These are phyloP conservation scores for Boletus speciosus DNA, from an alignment of 768 basidiomycete genomes.

Conservation along the genomic window DNA sequence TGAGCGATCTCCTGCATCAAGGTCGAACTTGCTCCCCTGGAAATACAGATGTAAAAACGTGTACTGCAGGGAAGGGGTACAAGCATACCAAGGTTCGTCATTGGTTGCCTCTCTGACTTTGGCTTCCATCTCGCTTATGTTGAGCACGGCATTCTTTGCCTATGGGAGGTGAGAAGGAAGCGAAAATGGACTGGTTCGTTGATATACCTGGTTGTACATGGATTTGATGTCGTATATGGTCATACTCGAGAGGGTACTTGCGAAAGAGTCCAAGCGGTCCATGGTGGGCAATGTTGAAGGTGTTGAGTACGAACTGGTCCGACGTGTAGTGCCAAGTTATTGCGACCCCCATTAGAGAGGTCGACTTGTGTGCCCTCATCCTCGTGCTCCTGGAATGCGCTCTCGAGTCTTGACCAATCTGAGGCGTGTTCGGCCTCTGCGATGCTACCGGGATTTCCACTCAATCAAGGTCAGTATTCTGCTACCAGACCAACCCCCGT, in stretches of 20 bases:
- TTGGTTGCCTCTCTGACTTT: conserved; percentile 97
- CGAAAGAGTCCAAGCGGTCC: conserved; percentile 77
- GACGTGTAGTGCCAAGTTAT: not conserved
- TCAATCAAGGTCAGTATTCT: conserved; percentile 1
- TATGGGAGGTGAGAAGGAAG: conserved; percentile 29
- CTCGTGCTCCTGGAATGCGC: not conserved
- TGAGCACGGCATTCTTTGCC: conserved; percentile 96
- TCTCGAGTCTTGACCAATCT: not conserved
- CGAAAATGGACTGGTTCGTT: not conserved
- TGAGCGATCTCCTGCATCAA: conserved; percentile 98
- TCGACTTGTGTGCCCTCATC: conserved; percentile 3
- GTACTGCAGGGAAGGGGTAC: not conserved
- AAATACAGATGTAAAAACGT: conserved; percentile 1
- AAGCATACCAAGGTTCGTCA: conserved; percentile 93
- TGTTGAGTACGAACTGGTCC: not conserved
- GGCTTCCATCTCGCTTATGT: conserved; percentile 94
- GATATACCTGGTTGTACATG: conserved; percentile 84
- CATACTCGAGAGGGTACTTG: conserved; percentile 72
- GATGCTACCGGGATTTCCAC: conserved; percentile 4
- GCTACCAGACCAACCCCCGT: too few species aligned
- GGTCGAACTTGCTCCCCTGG: conserved; percentile 95
- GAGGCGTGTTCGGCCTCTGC: conserved; percentile 2
- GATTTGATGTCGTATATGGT: conserved; percentile 92
- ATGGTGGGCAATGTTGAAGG: conserved; percentile 40
- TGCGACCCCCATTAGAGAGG: conserved; percentile 27